Evolutionary conservation across 306 rosid genomes (phyloP).

Genomic region (Lathyrus aphaca): DNA sequence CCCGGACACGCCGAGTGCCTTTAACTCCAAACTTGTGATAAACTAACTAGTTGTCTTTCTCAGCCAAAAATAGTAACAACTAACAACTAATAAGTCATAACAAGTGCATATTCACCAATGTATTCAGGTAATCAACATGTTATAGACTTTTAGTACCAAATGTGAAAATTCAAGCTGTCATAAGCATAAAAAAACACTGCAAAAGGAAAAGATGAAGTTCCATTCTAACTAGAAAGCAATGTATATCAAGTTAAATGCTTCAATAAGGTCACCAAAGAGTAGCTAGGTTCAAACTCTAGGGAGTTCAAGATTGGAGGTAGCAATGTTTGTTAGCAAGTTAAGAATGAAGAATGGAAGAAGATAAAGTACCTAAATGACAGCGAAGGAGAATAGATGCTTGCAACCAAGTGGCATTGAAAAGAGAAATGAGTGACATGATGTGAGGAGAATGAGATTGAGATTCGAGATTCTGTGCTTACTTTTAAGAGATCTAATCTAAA

Average conservation of each 20-base stretch:
- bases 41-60: slow-evolving; percentile 32
- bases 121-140: too few species aligned
- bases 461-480: slow-evolving; percentile 28
- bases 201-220: too few species aligned
- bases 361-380: slow-evolving; percentile 38
- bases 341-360: background rate
- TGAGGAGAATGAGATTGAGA: slow-evolving; percentile 11
- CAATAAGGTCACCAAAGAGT: too few species aligned
- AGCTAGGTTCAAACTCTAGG: too few species aligned
- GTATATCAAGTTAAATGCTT: too few species aligned
- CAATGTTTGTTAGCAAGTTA: background rate
- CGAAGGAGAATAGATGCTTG: slow-evolving; percentile 30
- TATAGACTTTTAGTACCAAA: too few species aligned
- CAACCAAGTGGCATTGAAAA: slow-evolving; percentile 20
- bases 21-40: background rate
- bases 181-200: too few species aligned
- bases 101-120: background rate
- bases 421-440: background rate
- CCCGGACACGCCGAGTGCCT: too few species aligned
- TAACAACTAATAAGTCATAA: slow-evolving; percentile 1
- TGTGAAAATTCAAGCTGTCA: too few species aligned
- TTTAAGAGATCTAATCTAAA: slow-evolving; percentile 47
- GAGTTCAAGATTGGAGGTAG: too few species aligned
- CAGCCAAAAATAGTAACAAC: slow-evolving; percentile 6
- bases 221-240: background rate